Evolutionary conservation across 2,329 filamentous ascomycete genomes (phyloP).

Genomic region (Penicillium occitanis): DNA sequence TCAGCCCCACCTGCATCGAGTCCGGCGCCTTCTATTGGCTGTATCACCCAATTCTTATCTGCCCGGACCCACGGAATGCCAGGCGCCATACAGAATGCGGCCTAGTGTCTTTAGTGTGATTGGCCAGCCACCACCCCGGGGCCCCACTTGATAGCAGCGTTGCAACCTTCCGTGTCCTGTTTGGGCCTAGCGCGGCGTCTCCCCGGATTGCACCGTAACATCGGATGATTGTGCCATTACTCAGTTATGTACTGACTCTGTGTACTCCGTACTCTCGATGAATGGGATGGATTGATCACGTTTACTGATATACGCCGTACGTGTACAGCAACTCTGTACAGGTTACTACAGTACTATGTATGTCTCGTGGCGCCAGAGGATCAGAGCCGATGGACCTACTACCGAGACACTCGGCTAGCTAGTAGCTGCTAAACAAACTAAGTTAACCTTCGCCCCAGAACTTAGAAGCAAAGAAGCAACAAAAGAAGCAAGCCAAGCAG

Average conservation of each 20-base stretch:
- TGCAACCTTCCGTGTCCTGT: conserved; percentile 11
- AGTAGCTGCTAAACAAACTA: no score
- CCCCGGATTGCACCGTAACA: conserved; percentile 10
- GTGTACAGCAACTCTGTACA: no score
- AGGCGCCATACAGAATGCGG: background rate
- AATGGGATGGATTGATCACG: no score
- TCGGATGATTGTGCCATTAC: background rate
- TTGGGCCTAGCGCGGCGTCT: background rate
- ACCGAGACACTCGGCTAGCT: no score
- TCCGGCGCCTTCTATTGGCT: background rate
- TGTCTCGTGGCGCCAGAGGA: no score
- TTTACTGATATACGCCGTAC: no score
- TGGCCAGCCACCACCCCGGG: background rate
- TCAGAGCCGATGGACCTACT: no score
- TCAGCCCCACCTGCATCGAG: background rate
- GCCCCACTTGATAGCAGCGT: conserved; percentile 19
- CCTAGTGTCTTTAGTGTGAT: background rate
- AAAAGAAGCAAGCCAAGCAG: background rate
- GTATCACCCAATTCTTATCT: background rate
- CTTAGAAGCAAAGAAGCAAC: background rate
- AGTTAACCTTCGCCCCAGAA: background rate
- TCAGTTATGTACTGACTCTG: no score
- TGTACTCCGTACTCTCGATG: no score
- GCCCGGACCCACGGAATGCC: background rate
- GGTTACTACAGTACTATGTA: no score